Conservation (phyloP, 495 filamentous ascomycete species). For the Trichoderma asperelloides region DNA sequence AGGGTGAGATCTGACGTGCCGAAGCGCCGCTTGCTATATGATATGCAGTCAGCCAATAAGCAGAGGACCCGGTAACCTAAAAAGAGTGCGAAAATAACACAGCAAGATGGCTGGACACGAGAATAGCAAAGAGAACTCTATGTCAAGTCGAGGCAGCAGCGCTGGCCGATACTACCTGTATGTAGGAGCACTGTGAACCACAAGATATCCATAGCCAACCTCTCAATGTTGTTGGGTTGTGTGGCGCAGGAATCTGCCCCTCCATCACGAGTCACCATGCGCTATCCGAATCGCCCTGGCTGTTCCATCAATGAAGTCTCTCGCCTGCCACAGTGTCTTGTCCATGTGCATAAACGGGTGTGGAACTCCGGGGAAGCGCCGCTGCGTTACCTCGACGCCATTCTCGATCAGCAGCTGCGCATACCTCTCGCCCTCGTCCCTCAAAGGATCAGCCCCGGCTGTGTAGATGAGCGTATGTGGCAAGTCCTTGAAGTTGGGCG, state of each 20-base stretch:
- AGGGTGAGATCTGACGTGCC: too few species aligned
- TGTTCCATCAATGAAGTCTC: not conserved
- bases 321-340: slow-evolving; percentile 2
- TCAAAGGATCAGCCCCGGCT: slow-evolving; percentile 38
- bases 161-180: too few species aligned
- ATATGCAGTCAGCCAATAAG: too few species aligned
- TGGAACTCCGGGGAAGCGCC: slow-evolving; percentile 37
- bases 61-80: too few species aligned
- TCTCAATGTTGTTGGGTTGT: too few species aligned
- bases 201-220: too few species aligned
- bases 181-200: too few species aligned
- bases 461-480: slow-evolving; percentile 41
- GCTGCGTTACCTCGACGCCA: slow-evolving; percentile 37
- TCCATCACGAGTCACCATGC: not conserved
- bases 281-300: slow-evolving; percentile 7
- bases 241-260: not conserved
- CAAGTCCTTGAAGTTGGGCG: slow-evolving; percentile 32
- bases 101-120: too few species aligned
- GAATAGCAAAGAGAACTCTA: too few species aligned
- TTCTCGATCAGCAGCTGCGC: slow-evolving; percentile 35
- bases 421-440: slow-evolving; percentile 47
- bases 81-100: too few species aligned
- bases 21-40: too few species aligned
- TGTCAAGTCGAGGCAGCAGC: too few species aligned
- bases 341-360: slow-evolving; percentile 43